Evolutionary conservation across 2,329 filamentous ascomycete genomes (phyloP).

Genomic region (Stylonectria norvegica): DNA sequence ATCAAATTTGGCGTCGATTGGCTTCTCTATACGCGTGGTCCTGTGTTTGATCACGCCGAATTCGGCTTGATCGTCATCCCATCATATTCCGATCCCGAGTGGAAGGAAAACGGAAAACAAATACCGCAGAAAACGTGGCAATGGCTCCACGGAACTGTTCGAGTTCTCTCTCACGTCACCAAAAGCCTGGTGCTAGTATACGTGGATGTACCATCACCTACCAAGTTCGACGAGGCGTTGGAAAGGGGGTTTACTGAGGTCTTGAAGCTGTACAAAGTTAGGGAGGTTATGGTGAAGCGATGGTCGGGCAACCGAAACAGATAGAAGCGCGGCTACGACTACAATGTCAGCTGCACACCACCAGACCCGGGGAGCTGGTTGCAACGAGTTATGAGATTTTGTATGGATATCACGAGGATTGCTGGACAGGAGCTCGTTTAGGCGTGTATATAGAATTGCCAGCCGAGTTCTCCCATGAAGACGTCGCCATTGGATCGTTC

Average conservation of each 20-base stretch:
- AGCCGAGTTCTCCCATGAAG: conserved; percentile 2
- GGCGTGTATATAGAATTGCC: conserved; percentile 1
- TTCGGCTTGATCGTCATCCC: conserved; percentile 85
- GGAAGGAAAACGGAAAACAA: conserved; percentile 57
- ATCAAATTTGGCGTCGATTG: conserved; percentile 95
- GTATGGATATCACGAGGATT: background rate
- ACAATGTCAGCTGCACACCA: too few relatives aligned
- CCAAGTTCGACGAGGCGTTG: conserved; percentile 42
- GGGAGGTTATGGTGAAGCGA: conserved; percentile 76
- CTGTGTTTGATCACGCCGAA: conserved; percentile 91
- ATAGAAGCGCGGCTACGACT: conserved; percentile 4
- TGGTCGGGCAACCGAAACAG: conserved; percentile 80
- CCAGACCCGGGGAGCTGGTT: background rate
- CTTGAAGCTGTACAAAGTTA: conserved; percentile 68
- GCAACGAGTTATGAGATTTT: conserved; percentile 3
- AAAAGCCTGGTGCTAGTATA: conserved; percentile 90
- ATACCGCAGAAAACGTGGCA: conserved; percentile 61
- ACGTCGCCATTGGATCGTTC: background rate
- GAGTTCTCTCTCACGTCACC: conserved; percentile 83
- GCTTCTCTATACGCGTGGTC: conserved; percentile 88
- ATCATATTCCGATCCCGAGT: conserved; percentile 72
- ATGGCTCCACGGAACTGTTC: conserved; percentile 84
- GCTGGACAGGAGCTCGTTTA: background rate
- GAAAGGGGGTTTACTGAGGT: conserved; percentile 57
- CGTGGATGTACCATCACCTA: conserved; percentile 79